Evolutionary conservation across 306 rosid genomes (phyloP), one percentile per base, ranked within the genome.

Genomic region (Quercus bicolor): DNA sequence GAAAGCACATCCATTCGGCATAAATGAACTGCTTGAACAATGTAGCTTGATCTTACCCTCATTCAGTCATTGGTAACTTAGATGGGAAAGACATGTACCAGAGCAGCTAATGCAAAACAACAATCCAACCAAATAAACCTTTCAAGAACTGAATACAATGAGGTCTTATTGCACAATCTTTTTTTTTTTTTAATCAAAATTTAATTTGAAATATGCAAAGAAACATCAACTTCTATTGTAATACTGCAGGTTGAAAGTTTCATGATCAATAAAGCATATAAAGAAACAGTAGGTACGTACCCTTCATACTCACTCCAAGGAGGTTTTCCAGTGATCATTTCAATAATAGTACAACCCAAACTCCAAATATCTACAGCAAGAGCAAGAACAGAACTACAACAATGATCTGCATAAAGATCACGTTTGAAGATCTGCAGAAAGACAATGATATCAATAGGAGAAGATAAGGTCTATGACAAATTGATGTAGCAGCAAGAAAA

Each of bases 241-340:
- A 29, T 62, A 16, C n/a, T 70, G n/a, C 21, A 21, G 13, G 15
- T 72, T 52, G 4, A 29, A 59, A 59, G 3, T 53, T 54, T 37
- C 6, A 9, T 15, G 56, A 16, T 2, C 1, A 23, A 20, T 0
- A 14, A 14, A 8, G 21, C 14, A 45, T 4, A 34, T 65, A 20
- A 15, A 55, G 51, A 24, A 53, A 13, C 9, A 9, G 55, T 33
- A 51, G 53, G 53, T 61, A 43, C 97, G 83, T 84, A 92, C 97
- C 84, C 94, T 88, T 95, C 99, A 56, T 84, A 95, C 56, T 95
- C 94, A 33, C 97, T 88, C 98, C 98, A 93, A 20, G 99, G 99
- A 82, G 99, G 93, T 82, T 90, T 96, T 64, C 98, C 98, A 0
- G 97, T 96, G 80, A 88, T 73, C 98, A 96, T 96, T 86, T 96